phyloP scores from a whole-genome alignment of 352 stramenopile species.

The Chrysophaeum taylorii region DNA sequence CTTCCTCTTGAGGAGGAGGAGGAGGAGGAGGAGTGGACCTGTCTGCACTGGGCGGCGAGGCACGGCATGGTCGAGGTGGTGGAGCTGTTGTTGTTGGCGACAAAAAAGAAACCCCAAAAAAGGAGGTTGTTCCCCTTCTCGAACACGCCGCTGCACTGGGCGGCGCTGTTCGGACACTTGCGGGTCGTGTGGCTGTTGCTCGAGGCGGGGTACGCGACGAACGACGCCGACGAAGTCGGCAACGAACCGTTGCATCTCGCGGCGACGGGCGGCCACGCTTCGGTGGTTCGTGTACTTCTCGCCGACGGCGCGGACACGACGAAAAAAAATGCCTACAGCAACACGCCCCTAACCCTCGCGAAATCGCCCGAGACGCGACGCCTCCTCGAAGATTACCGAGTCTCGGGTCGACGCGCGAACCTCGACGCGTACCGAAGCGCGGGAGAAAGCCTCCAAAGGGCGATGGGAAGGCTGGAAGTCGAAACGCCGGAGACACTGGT shows the following conservation, averaged over 20 bases:
- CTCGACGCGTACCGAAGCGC: no score
- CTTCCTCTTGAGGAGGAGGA: neutral
- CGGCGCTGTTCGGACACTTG: constrained; percentile 20
- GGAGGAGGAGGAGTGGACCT: neutral
- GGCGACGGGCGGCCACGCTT: constrained; percentile 19
- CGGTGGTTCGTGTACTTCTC: constrained; percentile 20
- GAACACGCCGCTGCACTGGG: constrained; percentile 27
- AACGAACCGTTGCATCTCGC: constrained; percentile 29
- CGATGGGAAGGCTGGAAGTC: no score
- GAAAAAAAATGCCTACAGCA: constrained; percentile 14
- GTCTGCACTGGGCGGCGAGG: constrained; percentile 8
- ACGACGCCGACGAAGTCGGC: constrained; percentile 17
- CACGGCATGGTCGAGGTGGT: constrained; percentile 7
- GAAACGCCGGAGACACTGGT: no score
- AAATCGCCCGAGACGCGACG: no score
- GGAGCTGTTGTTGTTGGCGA: neutral
- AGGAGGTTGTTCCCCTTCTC: no score
- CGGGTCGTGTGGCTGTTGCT: constrained; percentile 20
- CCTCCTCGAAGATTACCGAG: no score
- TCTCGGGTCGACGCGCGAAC: no score
- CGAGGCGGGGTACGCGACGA: neutral
- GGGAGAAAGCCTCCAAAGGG: no score
- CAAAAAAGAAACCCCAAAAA: no score
- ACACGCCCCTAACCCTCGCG: constrained; percentile 5
- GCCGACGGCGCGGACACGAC: neutral